These are phyloP conservation scores for Fusarium decemcellulare DNA, from an alignment of 2,329 filamentous ascomycete species.

Conservation along the genomic window DNA sequence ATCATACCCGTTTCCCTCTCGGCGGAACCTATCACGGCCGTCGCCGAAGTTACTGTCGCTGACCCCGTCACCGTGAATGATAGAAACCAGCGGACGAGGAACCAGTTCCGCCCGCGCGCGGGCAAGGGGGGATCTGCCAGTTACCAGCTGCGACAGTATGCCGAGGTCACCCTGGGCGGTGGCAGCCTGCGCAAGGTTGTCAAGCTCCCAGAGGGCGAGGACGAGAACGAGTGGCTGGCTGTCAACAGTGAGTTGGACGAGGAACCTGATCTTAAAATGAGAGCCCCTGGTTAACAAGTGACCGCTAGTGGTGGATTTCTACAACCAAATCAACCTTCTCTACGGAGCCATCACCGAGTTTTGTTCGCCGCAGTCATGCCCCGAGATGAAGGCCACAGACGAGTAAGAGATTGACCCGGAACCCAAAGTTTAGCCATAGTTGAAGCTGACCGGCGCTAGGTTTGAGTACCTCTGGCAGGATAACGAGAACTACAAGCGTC, in stretches of 20 bases:
- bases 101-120: slow-evolving; percentile 91
- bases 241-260: slow-evolving; percentile 82
- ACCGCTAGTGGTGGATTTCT: slow-evolving; percentile 93
- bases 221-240: slow-evolving; percentile 97
- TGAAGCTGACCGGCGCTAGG: slow-evolving; percentile 59
- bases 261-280: neutral
- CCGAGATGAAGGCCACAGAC: slow-evolving; percentile 99
- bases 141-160: slow-evolving; percentile 98
- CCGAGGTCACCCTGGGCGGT: slow-evolving; percentile 94
- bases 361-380: slow-evolving; percentile 96
- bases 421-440: neutral
- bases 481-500: slow-evolving; percentile 91
- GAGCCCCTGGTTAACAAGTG: slow-evolving; percentile 7
- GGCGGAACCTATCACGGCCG: slow-evolving; percentile 19
- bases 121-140: slow-evolving; percentile 87
- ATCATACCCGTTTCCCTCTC: slow-evolving; percentile 49
- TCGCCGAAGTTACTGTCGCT: slow-evolving; percentile 48
- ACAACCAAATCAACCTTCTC: slow-evolving; percentile 99
- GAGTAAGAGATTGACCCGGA: slow-evolving; percentile 72
- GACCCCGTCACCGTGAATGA: slow-evolving; percentile 44
- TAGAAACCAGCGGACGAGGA: slow-evolving; percentile 89
- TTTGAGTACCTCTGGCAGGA: slow-evolving; percentile 99
- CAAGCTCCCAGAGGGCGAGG: slow-evolving; percentile 96
- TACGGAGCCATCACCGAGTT: slow-evolving; percentile 99
- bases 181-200: slow-evolving; percentile 97